phyloP scores from a whole-genome alignment of 441 rosid genomes.

The Pelargonium fulgidum region DNA sequence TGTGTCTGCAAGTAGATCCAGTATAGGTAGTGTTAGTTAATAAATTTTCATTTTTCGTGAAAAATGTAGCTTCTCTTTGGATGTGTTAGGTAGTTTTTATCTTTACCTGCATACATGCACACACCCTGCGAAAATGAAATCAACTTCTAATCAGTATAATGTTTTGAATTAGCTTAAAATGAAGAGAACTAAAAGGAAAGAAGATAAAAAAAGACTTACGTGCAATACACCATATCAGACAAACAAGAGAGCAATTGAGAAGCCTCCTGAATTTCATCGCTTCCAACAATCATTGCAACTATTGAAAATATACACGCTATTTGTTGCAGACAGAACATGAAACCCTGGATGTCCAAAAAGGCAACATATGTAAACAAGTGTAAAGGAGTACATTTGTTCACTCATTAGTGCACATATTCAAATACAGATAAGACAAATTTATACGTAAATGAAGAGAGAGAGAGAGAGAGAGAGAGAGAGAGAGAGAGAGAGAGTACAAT shows the following conservation, averaged over 20 bases:
- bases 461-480: too few relatives aligned
- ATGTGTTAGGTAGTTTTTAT: conserved; percentile 7
- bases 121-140: conserved; percentile 54
- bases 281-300: conserved; percentile 87
- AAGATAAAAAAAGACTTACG: conserved; percentile 41
- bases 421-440: too few relatives aligned
- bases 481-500: conserved; percentile 46
- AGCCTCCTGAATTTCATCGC: conserved; percentile 78
- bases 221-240: conserved; percentile 83
- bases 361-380: conserved; percentile 13
- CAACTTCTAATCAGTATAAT: conserved; percentile 22
- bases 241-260: conserved; percentile 67
- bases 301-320: conserved; percentile 89
- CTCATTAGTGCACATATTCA: too few relatives aligned
- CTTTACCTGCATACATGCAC: conserved; percentile 98
- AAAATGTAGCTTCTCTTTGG: background rate
- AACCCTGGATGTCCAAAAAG: conserved; percentile 47
- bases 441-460: too few relatives aligned
- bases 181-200: background rate
- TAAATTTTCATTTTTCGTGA: too few relatives aligned
- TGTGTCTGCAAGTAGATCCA: conserved; percentile 53
- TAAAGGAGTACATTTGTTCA: conserved; percentile 3
- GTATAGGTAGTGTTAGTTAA: too few relatives aligned
- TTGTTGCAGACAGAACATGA: conserved; percentile 91
- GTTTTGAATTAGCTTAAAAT: conserved; percentile 2